Conservation (phyloP, 441 rosid genomes). For the Erysimum cheiri region DNA sequence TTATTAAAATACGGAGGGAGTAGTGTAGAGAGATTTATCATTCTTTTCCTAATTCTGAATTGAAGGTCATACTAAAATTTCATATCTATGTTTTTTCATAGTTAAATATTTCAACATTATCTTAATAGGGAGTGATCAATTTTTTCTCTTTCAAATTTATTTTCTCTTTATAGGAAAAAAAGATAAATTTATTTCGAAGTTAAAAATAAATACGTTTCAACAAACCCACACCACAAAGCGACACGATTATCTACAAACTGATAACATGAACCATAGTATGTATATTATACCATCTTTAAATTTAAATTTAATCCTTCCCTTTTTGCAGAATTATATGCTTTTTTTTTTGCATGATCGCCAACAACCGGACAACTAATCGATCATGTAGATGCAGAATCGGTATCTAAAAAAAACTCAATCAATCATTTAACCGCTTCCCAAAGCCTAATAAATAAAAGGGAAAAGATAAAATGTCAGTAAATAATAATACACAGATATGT, state of each 20-base stretch:
- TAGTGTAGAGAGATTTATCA: too few species aligned
- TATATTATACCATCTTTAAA: background rate
- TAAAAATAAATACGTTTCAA: background rate
- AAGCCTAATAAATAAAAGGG: constrained; percentile 8
- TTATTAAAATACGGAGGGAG: too few species aligned
- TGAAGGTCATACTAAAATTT: background rate
- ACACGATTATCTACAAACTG: constrained; percentile 17
- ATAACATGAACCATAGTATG: background rate
- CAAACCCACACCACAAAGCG: constrained; percentile 5
- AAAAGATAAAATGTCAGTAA: constrained; percentile 20
- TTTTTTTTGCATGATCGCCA: constrained; percentile 27
- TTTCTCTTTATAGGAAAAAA: background rate
- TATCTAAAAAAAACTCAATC: background rate
- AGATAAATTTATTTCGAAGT: background rate
- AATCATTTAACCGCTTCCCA: constrained; percentile 24
- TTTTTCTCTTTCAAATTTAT: too few species aligned
- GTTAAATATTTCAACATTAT: too few species aligned
- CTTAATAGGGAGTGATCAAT: too few species aligned
- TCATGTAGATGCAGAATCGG: background rate
- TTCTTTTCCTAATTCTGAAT: too few species aligned
- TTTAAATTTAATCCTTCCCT: background rate
- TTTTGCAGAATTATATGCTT: constrained; percentile 8
- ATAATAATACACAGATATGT: constrained; percentile 28
- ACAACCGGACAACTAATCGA: constrained; percentile 28
- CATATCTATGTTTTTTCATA: too few species aligned